These are phyloP conservation scores for Backusella westeae DNA, from an alignment of 192 early-diverging fungal species.

Conservation along the genomic window DNA sequence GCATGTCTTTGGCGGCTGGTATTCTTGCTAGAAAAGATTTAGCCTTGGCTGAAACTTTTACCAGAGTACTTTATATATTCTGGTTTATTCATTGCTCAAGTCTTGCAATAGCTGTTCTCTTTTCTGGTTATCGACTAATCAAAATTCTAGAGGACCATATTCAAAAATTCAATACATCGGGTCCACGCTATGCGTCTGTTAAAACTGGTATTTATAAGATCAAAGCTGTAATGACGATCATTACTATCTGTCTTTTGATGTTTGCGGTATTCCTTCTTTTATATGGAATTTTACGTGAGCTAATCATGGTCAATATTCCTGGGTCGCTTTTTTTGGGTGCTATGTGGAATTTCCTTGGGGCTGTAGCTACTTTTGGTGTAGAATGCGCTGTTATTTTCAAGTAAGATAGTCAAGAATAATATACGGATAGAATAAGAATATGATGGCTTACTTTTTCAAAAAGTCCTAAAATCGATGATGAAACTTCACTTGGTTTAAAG, in stretches of 20 bases:
- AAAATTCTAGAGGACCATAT: conserved; percentile 17
- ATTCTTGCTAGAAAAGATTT: conserved; percentile 5
- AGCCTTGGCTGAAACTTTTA: conserved; percentile 18
- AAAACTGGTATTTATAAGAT: conserved; percentile 32
- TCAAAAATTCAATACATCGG: conserved; percentile 13
- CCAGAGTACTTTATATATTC: conserved; percentile 21
- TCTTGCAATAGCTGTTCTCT: conserved; percentile 13
- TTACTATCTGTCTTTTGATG: conserved; percentile 19
- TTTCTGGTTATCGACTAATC: conserved; percentile 19
- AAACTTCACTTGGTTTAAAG: conserved; percentile 11
- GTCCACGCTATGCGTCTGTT: conserved; percentile 14
- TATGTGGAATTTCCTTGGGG: conserved; percentile 30
- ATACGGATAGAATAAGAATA: background rate
- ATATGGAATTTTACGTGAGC: conserved; percentile 30
- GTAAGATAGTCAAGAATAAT: background rate
- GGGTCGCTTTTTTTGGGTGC: conserved; percentile 22
- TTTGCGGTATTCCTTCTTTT: conserved; percentile 33
- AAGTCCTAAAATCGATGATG: conserved; percentile 16
- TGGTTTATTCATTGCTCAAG: conserved; percentile 30
- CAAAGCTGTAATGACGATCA: conserved; percentile 18
- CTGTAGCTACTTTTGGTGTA: conserved; percentile 21
- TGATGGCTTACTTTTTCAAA: background rate
- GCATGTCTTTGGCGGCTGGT: conserved; percentile 24
- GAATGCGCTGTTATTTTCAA: conserved; percentile 29
- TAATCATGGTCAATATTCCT: conserved; percentile 14